Evolutionary conservation across 352 stramenopile species (phyloP), one percentile per base, ranked within the genome.

Genomic region (Phytophthora pinifolia): DNA sequence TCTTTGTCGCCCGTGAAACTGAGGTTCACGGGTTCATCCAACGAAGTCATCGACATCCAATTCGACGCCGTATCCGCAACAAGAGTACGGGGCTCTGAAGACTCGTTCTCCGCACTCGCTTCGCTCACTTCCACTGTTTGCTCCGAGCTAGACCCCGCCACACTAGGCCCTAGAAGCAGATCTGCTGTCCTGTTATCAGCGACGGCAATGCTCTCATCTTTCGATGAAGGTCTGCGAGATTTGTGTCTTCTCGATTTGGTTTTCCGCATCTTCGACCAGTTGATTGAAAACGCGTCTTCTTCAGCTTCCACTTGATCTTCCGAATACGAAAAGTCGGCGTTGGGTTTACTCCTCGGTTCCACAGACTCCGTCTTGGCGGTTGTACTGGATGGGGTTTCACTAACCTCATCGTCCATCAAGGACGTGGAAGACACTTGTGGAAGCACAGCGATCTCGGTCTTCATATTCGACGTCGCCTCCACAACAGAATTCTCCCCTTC

Each of bases 261-360:
- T 34, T 67, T 74, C 27, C 58, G 64, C 52, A 79, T 62, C 44
- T 76, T 76, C 18, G 67, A 39, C 60, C 65, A 77, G 36, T 78
- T 79, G 36, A 79, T 67, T 9, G 57, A 52, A 46, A 83, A 76
- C 1, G 70, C 57, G 30, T 79, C 72, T 8, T 78, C 72, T 27
- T 74, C 52, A 7, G 12, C 46, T 41, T 67, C 55, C 15, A 42
- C 35, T 2, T 25, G 12, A 9, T 12, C 32, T 43, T 46, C 29
- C 39, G 47, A 50, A 20, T 38, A 37, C 1, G 18, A 48, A 4
- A 31, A 29, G 31, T 13, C 47, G 13, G 8, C 31, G 34, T 22
- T 34, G 14, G 10, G 5, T 38, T 4, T 36, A 10, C 9, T 43
- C 4, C 36, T 29, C 29, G 32, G 14, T 53, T 6, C 46, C 27